Evolutionary conservation across 1,284 basidiomycete species (phyloP).

Genomic region (Cryptococcus hybrid): DNA sequence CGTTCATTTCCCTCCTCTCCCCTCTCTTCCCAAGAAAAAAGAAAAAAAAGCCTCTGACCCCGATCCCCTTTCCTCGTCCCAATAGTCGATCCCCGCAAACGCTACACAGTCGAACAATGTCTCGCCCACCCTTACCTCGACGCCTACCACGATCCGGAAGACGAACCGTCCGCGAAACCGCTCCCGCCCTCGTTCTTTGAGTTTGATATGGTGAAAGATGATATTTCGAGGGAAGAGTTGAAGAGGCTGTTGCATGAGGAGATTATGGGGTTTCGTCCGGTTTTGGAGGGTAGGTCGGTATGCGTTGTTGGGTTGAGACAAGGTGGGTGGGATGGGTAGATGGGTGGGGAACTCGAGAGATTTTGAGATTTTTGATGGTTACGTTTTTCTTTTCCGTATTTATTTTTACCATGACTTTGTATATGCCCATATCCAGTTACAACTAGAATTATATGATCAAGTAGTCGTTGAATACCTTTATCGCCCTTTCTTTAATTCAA

Average conservation of each 20-base stretch:
- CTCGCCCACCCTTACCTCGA: constrained; percentile 87
- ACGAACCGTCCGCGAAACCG: constrained; percentile 87
- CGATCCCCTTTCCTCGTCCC: too few relatives aligned
- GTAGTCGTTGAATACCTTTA: too few relatives aligned
- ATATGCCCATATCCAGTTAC: too few relatives aligned
- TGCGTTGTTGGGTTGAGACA: too few relatives aligned
- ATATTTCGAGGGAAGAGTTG: constrained; percentile 79
- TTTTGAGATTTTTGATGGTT: too few relatives aligned
- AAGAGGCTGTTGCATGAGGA: constrained; percentile 64
- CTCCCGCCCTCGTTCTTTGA: constrained; percentile 90
- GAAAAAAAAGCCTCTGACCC: not conserved
- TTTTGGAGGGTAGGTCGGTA: not conserved
- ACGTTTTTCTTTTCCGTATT: too few relatives aligned
- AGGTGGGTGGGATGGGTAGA: too few relatives aligned
- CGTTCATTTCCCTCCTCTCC: not conserved
- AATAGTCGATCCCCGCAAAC: constrained; percentile 85
- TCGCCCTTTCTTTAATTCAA: too few relatives aligned
- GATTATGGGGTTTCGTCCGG: constrained; percentile 55
- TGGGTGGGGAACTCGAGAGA: too few relatives aligned
- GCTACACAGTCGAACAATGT: constrained; percentile 86
- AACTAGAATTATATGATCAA: too few relatives aligned
- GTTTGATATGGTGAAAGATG: constrained; percentile 91
- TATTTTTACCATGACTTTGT: too few relatives aligned
- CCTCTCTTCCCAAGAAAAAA: too few relatives aligned
- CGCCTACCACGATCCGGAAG: constrained; percentile 83